Conservation (phyloP, 1,284 basidiomycete species). For the Porogramme epimiltina region DNA sequence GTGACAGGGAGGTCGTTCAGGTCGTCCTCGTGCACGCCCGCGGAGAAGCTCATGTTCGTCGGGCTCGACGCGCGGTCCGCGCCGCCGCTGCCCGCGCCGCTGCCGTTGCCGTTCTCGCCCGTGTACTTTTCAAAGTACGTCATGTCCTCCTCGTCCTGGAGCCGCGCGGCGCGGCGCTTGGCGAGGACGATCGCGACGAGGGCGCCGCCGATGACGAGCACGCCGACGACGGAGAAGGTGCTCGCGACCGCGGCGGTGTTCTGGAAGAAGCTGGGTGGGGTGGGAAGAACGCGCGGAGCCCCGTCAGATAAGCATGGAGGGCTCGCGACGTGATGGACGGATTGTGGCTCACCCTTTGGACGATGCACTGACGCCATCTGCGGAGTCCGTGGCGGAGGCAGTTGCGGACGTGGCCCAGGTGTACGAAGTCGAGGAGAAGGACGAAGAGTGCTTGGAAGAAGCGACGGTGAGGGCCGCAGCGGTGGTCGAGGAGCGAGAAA, state of each 20-base stretch:
- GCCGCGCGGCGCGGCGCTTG: slow-evolving; percentile 28
- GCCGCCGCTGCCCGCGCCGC: slow-evolving; percentile 10
- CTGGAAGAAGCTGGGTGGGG: slow-evolving; percentile 30
- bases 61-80: background rate
- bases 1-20: slow-evolving; percentile 26
- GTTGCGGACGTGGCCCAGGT: slow-evolving; percentile 3
- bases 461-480: background rate
- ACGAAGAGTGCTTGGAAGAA: background rate
- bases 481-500: slow-evolving; percentile 1
- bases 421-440: background rate
- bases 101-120: background rate
- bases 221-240: slow-evolving; percentile 32
- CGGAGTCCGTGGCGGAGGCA: slow-evolving; percentile 12
- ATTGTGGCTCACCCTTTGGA: slow-evolving; percentile 24
- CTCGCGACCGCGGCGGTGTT: slow-evolving; percentile 36
- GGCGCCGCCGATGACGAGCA: slow-evolving; percentile 25
- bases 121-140: slow-evolving; percentile 36
- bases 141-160: slow-evolving; percentile 31
- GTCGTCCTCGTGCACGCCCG: slow-evolving; percentile 17
- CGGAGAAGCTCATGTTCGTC: slow-evolving; percentile 15
- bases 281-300: background rate
- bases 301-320: background rate
- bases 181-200: slow-evolving; percentile 17
- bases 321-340: background rate
- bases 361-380: slow-evolving; percentile 8